Base-by-base conservation (phyloP, 768 basidiomycete species). In the Dioszegia hungarica region DNA sequence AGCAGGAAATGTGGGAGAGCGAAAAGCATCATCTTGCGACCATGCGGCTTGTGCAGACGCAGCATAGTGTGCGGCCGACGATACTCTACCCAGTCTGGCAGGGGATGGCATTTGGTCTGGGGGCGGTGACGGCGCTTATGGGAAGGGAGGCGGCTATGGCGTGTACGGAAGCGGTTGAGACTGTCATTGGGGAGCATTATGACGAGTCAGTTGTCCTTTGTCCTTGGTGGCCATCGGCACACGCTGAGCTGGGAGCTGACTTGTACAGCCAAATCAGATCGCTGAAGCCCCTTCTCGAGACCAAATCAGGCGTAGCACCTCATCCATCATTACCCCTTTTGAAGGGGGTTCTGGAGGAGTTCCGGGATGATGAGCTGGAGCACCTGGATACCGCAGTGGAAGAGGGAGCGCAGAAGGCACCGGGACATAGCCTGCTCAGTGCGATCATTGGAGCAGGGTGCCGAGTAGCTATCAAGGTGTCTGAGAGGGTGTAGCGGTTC, bases 151-250 rank as follows among this genome's bases (percentile, higher is more conserved):
- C 92, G 12, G 91, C 93, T 0, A 98, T 98, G 93, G 93, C 93
- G 5, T 97, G 93, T 68, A 98, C 93, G 0, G 93, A 98, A 75
- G 93, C 93, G 0, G 92, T 98, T 19, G 93, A 98, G 75, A 95
- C 93, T 0, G 90, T 90, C 54, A 98, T 98, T 50, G 93, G 93
- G 37, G 93, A 98, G 75, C 93, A 98, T 77, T 98, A 98, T 68
- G 90, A 97, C 74, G 91, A 95, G 93, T 94, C 73, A 72, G 89
- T 20, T 43, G n/a, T 19, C 33, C 22, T 19, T n/a, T n/a, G n/a
- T n/a, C n/a, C n/a, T n/a, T n/a, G n/a, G n/a, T n/a, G n/a, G n/a
- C n/a, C n/a, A n/a, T n/a, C n/a, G n/a, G n/a, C n/a, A n/a, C n/a
- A n/a, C n/a, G n/a, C n/a, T n/a, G n/a, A n/a, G n/a, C n/a, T n/a